These are phyloP conservation scores for Oryza rufipogon DNA, from an alignment of 176 grass and related monocot genomes.

Conservation along the genomic window DNA sequence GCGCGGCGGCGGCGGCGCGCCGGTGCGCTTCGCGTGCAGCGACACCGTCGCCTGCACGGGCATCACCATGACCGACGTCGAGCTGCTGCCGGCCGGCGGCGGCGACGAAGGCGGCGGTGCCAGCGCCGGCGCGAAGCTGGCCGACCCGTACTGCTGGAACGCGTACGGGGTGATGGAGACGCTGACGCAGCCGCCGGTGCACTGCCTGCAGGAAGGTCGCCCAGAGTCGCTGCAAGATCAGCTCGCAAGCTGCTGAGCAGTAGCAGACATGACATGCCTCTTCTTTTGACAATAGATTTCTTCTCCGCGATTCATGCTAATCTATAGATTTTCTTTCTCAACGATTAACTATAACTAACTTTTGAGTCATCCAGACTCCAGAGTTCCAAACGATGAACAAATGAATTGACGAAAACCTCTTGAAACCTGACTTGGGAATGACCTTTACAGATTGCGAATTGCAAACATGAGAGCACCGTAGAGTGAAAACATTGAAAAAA, in stretches of 20 bases:
- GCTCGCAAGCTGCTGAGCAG: conserved; percentile 44
- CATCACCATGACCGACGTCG: conserved; percentile 77
- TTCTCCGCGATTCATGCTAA: neutral
- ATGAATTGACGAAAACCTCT: neutral
- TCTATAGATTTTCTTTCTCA: neutral
- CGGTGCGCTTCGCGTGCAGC: conserved; percentile 77
- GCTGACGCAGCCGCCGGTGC: conserved; percentile 61
- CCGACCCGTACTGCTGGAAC: conserved; percentile 76
- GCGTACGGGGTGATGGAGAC: conserved; percentile 66
- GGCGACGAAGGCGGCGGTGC: conserved; percentile 15
- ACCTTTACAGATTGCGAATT: neutral
- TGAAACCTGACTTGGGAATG: no score
- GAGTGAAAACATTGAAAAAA: neutral
- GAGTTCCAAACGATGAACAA: neutral
- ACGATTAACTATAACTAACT: neutral
- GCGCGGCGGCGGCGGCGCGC: conserved; percentile 25
- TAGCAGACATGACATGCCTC: neutral
- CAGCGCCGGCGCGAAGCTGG: conserved; percentile 29
- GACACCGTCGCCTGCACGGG: conserved; percentile 64
- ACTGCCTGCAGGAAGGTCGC: conserved; percentile 74
- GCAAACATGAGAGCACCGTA: no score
- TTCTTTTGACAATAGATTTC: neutral
- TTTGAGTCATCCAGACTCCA: no score
- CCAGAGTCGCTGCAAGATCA: conserved; percentile 73
- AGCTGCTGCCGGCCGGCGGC: conserved; percentile 57